Percentiles rank a stretch among this genome's conserved stretches.
phyloP scores from a whole-genome alignment of 331 rosid genomes.

The Pyrus hybrid region DNA sequence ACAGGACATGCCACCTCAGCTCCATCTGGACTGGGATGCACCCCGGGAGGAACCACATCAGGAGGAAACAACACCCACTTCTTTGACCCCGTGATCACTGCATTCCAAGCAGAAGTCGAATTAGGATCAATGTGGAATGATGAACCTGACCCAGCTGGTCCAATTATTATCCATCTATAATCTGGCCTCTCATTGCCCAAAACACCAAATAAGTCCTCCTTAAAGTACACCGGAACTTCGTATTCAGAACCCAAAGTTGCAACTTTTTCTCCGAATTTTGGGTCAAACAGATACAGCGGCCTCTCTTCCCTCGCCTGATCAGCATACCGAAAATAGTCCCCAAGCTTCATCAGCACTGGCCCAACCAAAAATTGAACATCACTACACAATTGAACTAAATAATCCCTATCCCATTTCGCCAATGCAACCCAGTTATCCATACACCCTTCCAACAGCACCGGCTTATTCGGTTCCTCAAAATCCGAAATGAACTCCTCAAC shows the following conservation, averaged over 20 bases:
- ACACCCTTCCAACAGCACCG: conserved; percentile 81
- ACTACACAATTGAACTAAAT: conserved; percentile 53
- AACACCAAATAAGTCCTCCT: conserved; percentile 74
- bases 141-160: conserved; percentile 88
- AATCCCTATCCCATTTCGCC: conserved; percentile 76
- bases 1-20: conserved; percentile 90
- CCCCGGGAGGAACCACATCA: conserved; percentile 77
- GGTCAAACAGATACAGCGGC: conserved; percentile 78
- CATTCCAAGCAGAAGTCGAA: conserved; percentile 97
- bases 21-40: conserved; percentile 96
- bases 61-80: conserved; percentile 95
- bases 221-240: conserved; percentile 63
- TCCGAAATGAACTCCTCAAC: conserved; percentile 61
- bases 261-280: conserved; percentile 74
- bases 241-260: conserved; percentile 61
- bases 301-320: conserved; percentile 81
- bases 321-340: conserved; percentile 60
- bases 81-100: conserved; percentile 83
- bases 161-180: conserved; percentile 80
- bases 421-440: conserved; percentile 75
- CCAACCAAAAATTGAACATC: conserved; percentile 71
- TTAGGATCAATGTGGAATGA: conserved; percentile 95
- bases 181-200: conserved; percentile 80
- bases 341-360: conserved; percentile 73
- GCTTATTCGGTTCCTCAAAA: conserved; percentile 75